phyloP scores from a whole-genome alignment of 2,329 filamentous ascomycete genomes.

The Trichophyton schoenleinii region DNA sequence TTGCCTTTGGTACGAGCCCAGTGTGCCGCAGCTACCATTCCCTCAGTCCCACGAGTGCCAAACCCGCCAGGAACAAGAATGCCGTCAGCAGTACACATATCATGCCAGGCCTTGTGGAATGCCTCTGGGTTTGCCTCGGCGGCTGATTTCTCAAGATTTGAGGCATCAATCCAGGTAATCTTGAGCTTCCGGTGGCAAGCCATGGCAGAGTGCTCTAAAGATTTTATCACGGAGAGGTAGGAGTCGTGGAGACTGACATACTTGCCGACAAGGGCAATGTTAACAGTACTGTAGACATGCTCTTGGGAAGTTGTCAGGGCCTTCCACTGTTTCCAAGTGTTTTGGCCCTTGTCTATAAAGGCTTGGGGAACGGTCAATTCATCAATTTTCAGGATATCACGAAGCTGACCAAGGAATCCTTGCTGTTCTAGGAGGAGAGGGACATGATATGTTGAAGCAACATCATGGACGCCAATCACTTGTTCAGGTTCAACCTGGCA shows the following conservation, averaged over 20 bases:
- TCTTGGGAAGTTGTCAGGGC: slow-evolving; percentile 54
- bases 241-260: slow-evolving; percentile 76
- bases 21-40: slow-evolving; percentile 78
- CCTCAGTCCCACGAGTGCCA: slow-evolving; percentile 67
- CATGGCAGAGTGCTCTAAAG: slow-evolving; percentile 87
- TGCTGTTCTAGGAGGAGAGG: slow-evolving; percentile 83
- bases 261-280: slow-evolving; percentile 83
- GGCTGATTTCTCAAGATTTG: slow-evolving; percentile 61
- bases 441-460: slow-evolving; percentile 85
- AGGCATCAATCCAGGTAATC: slow-evolving; percentile 72
- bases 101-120: slow-evolving; percentile 78
- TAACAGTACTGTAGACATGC: slow-evolving; percentile 55
- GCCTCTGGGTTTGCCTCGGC: slow-evolving; percentile 52
- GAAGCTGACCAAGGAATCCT: slow-evolving; percentile 57
- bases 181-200: slow-evolving; percentile 66
- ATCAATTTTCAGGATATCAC: slow-evolving; percentile 53
- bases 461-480: slow-evolving; percentile 76
- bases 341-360: slow-evolving; percentile 49
- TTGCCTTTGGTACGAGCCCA: slow-evolving; percentile 73
- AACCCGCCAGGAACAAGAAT: slow-evolving; percentile 54
- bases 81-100: slow-evolving; percentile 53
- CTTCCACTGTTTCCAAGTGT: slow-evolving; percentile 72
- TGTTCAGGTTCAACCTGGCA: slow-evolving; percentile 80
- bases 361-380: slow-evolving; percentile 40
- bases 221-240: slow-evolving; percentile 73